phyloP scores from a whole-genome alignment of 2,329 filamentous ascomycete species.

The Aspergillus oerlinghausenensis region DNA sequence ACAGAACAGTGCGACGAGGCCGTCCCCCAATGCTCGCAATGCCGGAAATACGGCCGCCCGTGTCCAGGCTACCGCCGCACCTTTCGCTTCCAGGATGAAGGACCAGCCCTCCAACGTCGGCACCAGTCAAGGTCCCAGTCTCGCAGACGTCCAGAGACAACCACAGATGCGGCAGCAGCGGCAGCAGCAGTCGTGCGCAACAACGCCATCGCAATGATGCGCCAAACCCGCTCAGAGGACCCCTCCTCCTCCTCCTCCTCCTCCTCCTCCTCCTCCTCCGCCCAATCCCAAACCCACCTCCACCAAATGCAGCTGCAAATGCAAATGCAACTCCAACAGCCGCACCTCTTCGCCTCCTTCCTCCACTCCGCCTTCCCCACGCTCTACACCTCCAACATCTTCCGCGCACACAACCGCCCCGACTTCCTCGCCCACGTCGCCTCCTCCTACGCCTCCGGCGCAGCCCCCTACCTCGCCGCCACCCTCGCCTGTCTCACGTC shows the following conservation, averaged over 20 bases:
- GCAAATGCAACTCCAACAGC: conserved; percentile 11
- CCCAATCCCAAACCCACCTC: too few relatives aligned
- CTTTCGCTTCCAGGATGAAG: conserved; percentile 37
- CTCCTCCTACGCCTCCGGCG: conserved; percentile 18
- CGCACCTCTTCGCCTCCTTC: conserved; percentile 21
- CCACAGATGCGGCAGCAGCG: neutral
- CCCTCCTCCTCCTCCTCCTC: too few relatives aligned
- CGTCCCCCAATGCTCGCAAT: conserved; percentile 37
- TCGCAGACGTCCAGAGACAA: conserved; percentile 1
- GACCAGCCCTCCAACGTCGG: conserved; percentile 29
- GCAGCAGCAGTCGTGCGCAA: conserved; percentile 15
- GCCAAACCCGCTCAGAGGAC: conserved; percentile 1
- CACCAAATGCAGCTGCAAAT: too few relatives aligned
- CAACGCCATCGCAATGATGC: conserved; percentile 24
- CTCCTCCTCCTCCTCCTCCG: too few relatives aligned
- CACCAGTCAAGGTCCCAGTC: conserved; percentile 12
- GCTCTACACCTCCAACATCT: conserved; percentile 24
- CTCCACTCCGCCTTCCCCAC: conserved; percentile 26
- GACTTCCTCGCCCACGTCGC: conserved; percentile 22
- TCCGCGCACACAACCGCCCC: conserved; percentile 18
- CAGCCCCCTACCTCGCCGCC: conserved; percentile 18
- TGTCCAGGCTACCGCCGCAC: conserved; percentile 34
- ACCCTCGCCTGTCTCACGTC: conserved; percentile 24
- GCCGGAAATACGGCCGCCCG: conserved; percentile 31
- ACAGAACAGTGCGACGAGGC: conserved; percentile 41